phyloP scores from a whole-genome alignment of 2,329 filamentous ascomycete species.

The Bipolaris gigantea region DNA sequence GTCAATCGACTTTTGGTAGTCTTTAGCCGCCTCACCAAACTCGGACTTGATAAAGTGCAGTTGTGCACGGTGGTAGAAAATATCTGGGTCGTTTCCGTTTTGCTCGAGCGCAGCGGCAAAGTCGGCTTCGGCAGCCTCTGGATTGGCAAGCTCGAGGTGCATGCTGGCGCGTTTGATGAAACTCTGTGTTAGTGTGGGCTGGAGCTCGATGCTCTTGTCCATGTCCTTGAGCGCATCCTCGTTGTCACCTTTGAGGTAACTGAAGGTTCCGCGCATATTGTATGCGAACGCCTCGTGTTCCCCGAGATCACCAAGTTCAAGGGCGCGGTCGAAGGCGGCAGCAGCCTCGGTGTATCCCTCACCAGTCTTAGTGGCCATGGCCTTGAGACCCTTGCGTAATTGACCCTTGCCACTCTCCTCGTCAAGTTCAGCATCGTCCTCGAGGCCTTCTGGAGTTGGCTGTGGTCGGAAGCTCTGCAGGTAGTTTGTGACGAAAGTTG shows the following conservation, averaged over 20 bases:
- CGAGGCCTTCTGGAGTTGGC: conserved; percentile 76
- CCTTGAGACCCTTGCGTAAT: conserved; percentile 78
- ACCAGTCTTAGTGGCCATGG: conserved; percentile 81
- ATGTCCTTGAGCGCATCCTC: conserved; percentile 80
- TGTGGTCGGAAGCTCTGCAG: conserved; percentile 94
- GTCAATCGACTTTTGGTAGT: conserved; percentile 99
- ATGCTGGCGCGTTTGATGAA: conserved; percentile 99
- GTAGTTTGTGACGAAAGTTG: conserved; percentile 98
- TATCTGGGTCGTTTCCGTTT: conserved; percentile 88
- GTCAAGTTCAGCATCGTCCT: conserved; percentile 75
- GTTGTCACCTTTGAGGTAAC: conserved; percentile 87
- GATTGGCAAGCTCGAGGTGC: conserved; percentile 87
- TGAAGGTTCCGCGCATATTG: conserved; percentile 96
- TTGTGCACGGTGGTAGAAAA: conserved; percentile 98
- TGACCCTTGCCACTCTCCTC: conserved; percentile 82
- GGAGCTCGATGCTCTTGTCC: conserved; percentile 88
- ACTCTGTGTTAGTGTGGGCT: conserved; percentile 87
- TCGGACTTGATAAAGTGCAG: conserved; percentile 97
- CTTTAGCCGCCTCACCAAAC: conserved; percentile 90
- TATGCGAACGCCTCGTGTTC: conserved; percentile 88
- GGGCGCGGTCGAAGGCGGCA: conserved; percentile 80
- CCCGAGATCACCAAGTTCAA: conserved; percentile 78
- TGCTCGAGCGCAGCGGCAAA: conserved; percentile 84
- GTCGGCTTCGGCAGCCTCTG: conserved; percentile 82
- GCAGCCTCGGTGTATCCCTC: conserved; percentile 91